Conservation (phyloP, 164 flowering plant genomes). For the Tinospora cordifolia region DNA sequence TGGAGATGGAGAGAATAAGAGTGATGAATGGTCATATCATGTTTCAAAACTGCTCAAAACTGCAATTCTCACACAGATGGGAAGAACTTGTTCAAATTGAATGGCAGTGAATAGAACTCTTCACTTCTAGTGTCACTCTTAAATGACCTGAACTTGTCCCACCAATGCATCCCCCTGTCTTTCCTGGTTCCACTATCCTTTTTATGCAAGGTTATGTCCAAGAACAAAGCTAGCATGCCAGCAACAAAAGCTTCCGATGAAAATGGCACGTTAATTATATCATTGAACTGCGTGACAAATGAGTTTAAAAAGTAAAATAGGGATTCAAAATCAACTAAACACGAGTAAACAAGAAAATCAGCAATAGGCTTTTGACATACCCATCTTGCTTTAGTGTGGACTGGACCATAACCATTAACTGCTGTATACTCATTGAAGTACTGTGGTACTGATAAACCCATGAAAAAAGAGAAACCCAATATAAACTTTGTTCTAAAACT, state of each 20-base stretch:
- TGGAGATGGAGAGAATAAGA: constrained; percentile 1
- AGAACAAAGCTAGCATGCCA: constrained; percentile 58
- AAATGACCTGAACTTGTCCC: constrained; percentile 83
- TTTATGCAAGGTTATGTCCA: constrained; percentile 65
- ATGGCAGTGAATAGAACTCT: constrained; percentile 90
- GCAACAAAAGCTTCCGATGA: constrained; percentile 88
- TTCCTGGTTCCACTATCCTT: constrained; percentile 53
- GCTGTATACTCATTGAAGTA: constrained; percentile 87
- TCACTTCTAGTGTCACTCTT: constrained; percentile 73
- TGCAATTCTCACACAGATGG: constrained; percentile 58
- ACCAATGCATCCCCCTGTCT: constrained; percentile 91
- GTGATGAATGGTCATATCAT: background rate
- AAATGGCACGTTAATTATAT: constrained; percentile 77
- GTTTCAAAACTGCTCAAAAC: constrained; percentile 1
- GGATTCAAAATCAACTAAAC: background rate
- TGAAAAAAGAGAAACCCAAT: constrained; percentile 78
- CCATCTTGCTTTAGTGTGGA: constrained; percentile 80
- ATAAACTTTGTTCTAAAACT: constrained; percentile 88
- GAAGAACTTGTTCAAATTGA: constrained; percentile 86
- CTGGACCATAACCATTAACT: constrained; percentile 78
- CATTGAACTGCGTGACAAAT: constrained; percentile 65
- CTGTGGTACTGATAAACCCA: constrained; percentile 89
- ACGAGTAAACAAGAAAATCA: background rate
- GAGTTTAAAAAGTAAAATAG: background rate
- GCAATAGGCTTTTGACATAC: constrained; percentile 28